A percentile compares a stretch with the other conserved stretches of the same genome.
phyloP scores from a whole-genome alignment of 2,329 filamentous ascomycete species.

The Aspergillus flavus region DNA sequence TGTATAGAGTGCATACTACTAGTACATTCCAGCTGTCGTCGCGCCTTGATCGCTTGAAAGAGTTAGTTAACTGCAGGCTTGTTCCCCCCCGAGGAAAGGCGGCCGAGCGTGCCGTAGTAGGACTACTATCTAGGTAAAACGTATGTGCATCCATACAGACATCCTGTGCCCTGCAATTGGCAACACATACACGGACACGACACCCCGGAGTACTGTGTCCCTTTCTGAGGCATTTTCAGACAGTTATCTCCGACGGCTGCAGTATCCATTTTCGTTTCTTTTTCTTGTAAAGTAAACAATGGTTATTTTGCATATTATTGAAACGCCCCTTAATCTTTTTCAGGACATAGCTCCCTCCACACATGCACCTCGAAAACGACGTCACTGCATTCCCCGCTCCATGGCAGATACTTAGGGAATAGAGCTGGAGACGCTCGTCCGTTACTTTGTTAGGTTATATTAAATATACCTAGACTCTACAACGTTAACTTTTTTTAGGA shows the following conservation, averaged over 20 bases:
- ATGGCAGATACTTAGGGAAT: neutral
- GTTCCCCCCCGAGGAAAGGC: neutral
- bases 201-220: neutral
- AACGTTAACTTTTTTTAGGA: neutral
- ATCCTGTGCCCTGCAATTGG: neutral
- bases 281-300: neutral
- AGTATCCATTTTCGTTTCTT: neutral
- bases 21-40: neutral
- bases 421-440: too few species aligned
- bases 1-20: slow-evolving; percentile 1
- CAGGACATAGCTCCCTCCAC: neutral
- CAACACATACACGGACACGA: neutral
- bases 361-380: neutral
- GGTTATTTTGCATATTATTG: neutral
- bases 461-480: neutral
- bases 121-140: neutral
- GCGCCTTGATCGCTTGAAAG: neutral
- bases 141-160: neutral
- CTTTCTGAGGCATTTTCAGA: neutral
- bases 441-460: neutral
- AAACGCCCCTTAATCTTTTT: neutral
- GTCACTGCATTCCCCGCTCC: neutral
- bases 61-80: slow-evolving; percentile 8
- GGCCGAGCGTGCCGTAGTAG: slow-evolving; percentile 5
- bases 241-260: neutral